A percentile compares a stretch with the other conserved stretches of the same genome.
Conservation (phyloP, 2,329 filamentous ascomycete species). For the Passalora sequoiae region DNA sequence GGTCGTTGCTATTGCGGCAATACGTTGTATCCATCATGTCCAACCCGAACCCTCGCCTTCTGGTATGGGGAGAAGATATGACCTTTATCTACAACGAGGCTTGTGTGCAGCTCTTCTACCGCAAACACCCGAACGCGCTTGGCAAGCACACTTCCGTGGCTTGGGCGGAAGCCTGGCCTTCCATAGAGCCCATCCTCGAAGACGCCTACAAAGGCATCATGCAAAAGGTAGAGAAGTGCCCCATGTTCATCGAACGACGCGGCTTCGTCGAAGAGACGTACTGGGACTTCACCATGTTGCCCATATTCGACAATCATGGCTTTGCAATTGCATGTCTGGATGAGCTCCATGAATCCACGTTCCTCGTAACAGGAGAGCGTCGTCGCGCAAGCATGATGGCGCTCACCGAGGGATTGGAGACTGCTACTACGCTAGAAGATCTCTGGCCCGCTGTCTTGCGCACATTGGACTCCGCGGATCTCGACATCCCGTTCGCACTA, state of each 20-base stretch:
- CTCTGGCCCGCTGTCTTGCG: constrained; percentile 26
- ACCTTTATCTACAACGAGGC: constrained; percentile 31
- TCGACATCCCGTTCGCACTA: constrained; percentile 27
- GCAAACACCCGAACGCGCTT: constrained; percentile 24
- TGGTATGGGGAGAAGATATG: constrained; percentile 34
- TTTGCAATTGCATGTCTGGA: constrained; percentile 19
- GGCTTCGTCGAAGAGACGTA: constrained; percentile 30
- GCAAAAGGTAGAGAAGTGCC: constrained; percentile 17
- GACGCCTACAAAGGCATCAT: constrained; percentile 22
- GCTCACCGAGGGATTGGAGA: constrained; percentile 16
- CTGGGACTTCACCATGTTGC: constrained; percentile 28
- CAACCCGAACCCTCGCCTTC: constrained; percentile 29
- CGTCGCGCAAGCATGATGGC: constrained; percentile 18
- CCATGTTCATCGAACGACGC: constrained; percentile 24
- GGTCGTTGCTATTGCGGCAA: constrained; percentile 24
- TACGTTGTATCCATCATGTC: constrained; percentile 26
- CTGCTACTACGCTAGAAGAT: constrained; percentile 16
- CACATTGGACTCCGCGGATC: constrained; percentile 14
- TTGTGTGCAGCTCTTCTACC: constrained; percentile 24
- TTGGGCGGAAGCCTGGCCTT: constrained; percentile 24
- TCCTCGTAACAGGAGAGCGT: constrained; percentile 20
- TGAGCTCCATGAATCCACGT: constrained; percentile 28
- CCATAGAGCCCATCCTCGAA: constrained; percentile 19
- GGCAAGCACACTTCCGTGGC: constrained; percentile 17
- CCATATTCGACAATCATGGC: constrained; percentile 24